Base-by-base conservation (phyloP, 1,284 basidiomycete genomes). In the Coriolopsis trogii region DNA sequence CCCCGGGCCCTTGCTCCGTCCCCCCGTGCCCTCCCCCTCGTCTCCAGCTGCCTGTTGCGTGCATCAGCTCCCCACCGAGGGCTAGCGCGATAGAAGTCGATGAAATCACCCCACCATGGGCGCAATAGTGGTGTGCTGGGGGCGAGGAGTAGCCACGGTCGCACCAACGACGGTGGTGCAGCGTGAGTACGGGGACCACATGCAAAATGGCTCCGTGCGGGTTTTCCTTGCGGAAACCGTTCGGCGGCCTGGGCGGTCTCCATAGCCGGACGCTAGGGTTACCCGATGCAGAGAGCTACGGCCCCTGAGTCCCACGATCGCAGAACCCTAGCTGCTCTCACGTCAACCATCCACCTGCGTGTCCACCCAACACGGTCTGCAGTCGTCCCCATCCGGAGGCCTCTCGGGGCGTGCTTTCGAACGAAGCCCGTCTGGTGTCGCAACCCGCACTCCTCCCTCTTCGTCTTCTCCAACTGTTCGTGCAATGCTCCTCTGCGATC, bases 151-250 rank as follows among this genome's bases (percentile, higher is more conserved):
- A n/a, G n/a, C n/a, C n/a, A n/a, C n/a, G 41, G 40, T 36, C 18
- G 38, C 43, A 41, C 49, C 37, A 43, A 42, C 50, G 25, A 23
- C 30, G 23, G 46, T 44, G 46, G 46, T 46, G 44, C 41, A n/a
- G 21, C 16, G 30, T 21, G 30, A 34, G 46, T 41, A 34, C 21
- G 15, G 20, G 38, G 28, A 20, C 38, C 55, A 53, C 44, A 45
- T 50, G 55, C 33, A 38, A 20, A 41, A 41, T 41, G 41, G 38
- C 46, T 34, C 38, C 43, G 42, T 43, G 39, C 39, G 49, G 46
- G 41, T 42, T 33, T 46, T 36, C 38, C 36, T 46, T 21, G 33
- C 38, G 18, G 31, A 33, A 26, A 7, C 37, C 24, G 34, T 20
- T 42, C 28, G 23, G 25, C 31, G 33, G 41, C 18, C n/a, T 33